Conservation (phyloP, 2,329 filamentous ascomycete species). For the Penicillium crustosum region DNA sequence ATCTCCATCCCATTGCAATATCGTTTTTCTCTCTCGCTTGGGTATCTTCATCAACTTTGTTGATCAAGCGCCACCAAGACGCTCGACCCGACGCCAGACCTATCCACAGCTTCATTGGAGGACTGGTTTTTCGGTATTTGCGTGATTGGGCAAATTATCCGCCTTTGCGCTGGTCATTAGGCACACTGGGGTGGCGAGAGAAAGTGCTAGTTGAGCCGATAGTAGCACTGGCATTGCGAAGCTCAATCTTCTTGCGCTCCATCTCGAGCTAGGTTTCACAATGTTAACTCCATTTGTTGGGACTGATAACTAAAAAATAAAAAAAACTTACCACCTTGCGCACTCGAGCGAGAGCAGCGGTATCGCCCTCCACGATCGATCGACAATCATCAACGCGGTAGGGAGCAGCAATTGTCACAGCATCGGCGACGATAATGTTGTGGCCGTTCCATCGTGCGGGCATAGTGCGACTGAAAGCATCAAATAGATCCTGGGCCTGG, state of each 20-base stretch:
- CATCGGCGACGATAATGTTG: constrained; percentile 61
- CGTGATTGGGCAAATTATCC: constrained; percentile 13
- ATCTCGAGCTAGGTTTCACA: constrained; percentile 42
- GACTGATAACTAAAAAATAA: constrained; percentile 15
- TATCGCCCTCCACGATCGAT: constrained; percentile 41
- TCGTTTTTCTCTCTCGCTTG: constrained; percentile 1
- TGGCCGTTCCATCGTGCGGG: constrained; percentile 60
- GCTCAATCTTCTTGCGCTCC: constrained; percentile 50
- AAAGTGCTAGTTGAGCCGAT: constrained; percentile 37
- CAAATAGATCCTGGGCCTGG: constrained; percentile 64
- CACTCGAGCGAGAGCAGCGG: constrained; percentile 45
- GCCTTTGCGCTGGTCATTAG: constrained; percentile 26
- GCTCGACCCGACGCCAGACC: constrained; percentile 14
- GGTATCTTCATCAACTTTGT: constrained; percentile 21
- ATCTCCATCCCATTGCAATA: constrained; percentile 6
- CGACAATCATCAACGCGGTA: constrained; percentile 58
- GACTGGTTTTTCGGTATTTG: background rate
- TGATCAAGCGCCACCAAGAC: constrained; percentile 56
- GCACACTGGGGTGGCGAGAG: constrained; percentile 14
- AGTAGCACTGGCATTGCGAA: constrained; percentile 43
- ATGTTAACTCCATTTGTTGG: constrained; percentile 3
- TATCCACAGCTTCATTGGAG: constrained; percentile 3
- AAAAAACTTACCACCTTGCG: constrained; percentile 49
- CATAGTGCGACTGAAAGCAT: constrained; percentile 61
- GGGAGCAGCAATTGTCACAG: constrained; percentile 58